Base-by-base conservation (phyloP, 176 grass and related monocot species). In the Oryza coarctata region DNA sequence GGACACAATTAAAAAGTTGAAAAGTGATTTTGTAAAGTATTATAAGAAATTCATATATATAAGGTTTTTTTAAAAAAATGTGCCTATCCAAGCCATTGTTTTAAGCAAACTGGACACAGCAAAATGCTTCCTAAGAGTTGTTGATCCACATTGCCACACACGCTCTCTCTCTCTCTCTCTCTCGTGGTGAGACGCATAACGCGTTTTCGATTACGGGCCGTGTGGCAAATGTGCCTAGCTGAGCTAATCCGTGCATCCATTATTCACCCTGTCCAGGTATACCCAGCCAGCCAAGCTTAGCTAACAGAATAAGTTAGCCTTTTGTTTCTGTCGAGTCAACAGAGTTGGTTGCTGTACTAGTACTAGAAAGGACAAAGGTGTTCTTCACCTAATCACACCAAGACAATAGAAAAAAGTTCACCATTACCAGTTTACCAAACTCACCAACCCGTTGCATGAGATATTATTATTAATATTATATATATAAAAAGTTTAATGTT, bases 341-440 rank as follows among this genome's bases (percentile, higher is more conserved):
- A 18, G 34, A 25, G 68, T 68, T 43, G 61, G 28, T 81, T 3
- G 5, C 9, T 47, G 18, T 55, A 8, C 50, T 55, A 2, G 1
- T 7, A 5, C 49, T 55, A 55, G 50, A 55, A 22, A 71, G 77
- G 20, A 30, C 40, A 23, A 73, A 64, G 65, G 6, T 10, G 58
- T 52, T 52, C 41, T 47, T 36, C 30, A 73, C 72, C 65, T 2
- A 82, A 82, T 49, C 85, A 61, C 35, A 31, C 61, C 0, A 66
- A 15, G 60, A 66, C 18, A 80, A 11, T 2, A 33, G 4, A 33
- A 7, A 45, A 4, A 63, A 26, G 11, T 17, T 70, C 49, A 45
- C 61, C 57, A 23, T 69, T 68, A 52, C 30, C 43, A 29, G 39
- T 32, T 20, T 31, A 65, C 29, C 55, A 60, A 33, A 35, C 5